Conservation (phyloP, 2,329 filamentous ascomycete genomes). For the Epichloe amarillans region DNA sequence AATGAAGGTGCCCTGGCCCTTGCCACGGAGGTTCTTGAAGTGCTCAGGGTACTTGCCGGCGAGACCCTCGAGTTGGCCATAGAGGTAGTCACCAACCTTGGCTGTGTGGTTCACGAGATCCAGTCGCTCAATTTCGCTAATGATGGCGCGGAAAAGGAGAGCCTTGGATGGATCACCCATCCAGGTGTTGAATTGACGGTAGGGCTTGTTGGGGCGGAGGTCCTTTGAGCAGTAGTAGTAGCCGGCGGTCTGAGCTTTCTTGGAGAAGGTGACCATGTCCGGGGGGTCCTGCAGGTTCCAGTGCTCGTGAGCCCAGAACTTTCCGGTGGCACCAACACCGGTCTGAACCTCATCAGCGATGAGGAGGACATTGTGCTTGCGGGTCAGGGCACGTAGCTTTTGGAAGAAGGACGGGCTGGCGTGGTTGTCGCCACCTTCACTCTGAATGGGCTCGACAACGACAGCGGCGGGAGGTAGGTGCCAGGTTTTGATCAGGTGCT, state of each 20-base stretch:
- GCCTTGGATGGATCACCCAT: conserved; percentile 85
- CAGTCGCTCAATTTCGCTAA: conserved; percentile 63
- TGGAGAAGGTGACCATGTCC: conserved; percentile 90
- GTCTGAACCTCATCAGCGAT: conserved; percentile 95
- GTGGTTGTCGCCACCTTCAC: conserved; percentile 90
- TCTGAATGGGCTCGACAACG: conserved; percentile 82
- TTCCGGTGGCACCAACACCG: conserved; percentile 80
- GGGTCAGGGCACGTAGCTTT: conserved; percentile 66
- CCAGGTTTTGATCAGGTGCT: conserved; percentile 67
- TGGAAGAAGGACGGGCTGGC: conserved; percentile 79
- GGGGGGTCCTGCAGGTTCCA: conserved; percentile 75
- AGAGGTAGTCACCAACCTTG: conserved; percentile 67
- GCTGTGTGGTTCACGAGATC: conserved; percentile 73
- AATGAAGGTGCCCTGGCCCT: conserved; percentile 83
- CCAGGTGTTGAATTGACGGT: conserved; percentile 96
- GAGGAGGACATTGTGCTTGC: conserved; percentile 63
- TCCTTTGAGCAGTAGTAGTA: conserved; percentile 79
- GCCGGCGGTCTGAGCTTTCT: conserved; percentile 88
- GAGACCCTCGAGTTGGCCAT: conserved; percentile 52
- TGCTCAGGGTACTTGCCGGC: conserved; percentile 59
- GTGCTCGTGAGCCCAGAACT: conserved; percentile 96
- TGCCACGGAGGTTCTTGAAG: conserved; percentile 73
- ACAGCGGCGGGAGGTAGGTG: conserved; percentile 70
- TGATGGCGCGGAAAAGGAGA: conserved; percentile 74
- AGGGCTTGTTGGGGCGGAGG: conserved; percentile 80